These are phyloP conservation scores for Leptographium procerum DNA, from an alignment of 2,329 filamentous ascomycete species.

Conservation along the genomic window DNA sequence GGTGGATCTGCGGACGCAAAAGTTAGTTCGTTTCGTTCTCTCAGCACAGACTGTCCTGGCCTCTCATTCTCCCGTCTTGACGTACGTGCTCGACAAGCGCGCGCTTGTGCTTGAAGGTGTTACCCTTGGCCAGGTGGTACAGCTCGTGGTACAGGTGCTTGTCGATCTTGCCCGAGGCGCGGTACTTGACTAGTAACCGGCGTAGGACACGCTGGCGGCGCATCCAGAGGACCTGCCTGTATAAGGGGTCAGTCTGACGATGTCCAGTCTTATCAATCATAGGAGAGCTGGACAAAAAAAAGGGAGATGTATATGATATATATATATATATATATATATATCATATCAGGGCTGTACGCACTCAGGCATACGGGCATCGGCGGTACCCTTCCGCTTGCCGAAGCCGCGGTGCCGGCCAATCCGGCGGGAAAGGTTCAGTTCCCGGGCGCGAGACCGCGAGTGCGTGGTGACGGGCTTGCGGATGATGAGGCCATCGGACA, in stretches of 20 bases:
- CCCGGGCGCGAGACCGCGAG: constrained; percentile 91
- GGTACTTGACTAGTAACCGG: constrained; percentile 98
- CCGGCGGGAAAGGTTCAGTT: constrained; percentile 86
- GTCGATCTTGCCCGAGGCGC: constrained; percentile 99
- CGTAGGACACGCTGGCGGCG: constrained; percentile 98
- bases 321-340: no score
- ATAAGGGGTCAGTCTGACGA: background rate
- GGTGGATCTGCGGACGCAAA: constrained; percentile 68
- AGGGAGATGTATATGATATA: no score
- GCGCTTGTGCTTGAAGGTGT: constrained; percentile 99
- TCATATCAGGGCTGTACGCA: constrained; percentile 41
- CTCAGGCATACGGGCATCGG: constrained; percentile 98
- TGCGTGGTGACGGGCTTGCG: constrained; percentile 99
- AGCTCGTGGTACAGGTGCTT: constrained; percentile 99
- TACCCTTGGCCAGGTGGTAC: constrained; percentile 99
- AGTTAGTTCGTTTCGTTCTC: background rate
- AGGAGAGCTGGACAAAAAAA: background rate
- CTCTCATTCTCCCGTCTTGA: constrained; percentile 19
- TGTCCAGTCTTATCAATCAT: no score
- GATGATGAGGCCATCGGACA: constrained; percentile 99
- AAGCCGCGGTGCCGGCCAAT: constrained; percentile 97
- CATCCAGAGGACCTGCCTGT: constrained; percentile 96
- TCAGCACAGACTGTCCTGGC: no score
- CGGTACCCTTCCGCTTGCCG: constrained; percentile 99
- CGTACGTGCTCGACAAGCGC: constrained; percentile 99